Base-by-base conservation (phyloP, 1,284 basidiomycete genomes). In the Cryptococcus sp. region DNA sequence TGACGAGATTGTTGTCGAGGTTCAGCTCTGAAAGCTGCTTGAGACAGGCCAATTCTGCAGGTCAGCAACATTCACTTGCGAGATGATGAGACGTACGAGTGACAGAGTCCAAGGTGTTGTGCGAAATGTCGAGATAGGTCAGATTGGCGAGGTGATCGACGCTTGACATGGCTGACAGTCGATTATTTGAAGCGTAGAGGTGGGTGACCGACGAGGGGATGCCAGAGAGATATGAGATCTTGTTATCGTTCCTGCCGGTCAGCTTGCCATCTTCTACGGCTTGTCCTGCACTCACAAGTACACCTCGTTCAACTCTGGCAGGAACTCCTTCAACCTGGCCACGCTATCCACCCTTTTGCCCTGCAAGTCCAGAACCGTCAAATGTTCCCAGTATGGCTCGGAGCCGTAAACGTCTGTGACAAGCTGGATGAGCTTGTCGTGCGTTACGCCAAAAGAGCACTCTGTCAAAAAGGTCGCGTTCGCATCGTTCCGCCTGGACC, bases 351-450 rank as follows among this genome's bases (percentile, higher is more conserved):
- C 74, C 41, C 82, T 80, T 69, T 86, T 86, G 44, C 78, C 76
- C 33, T 84, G 84, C 59, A 98, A 75, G 67, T 97, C 84, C 57
- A 98, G 84, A 14, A 75, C 73, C 48, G 68, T 77, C 56, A 98
- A 74, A 40, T 82, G 77, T 59, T 97, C 91, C 94, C 94, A 98
- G 68, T 90, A 80, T 16, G 92, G 90, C 67, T 93, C 88, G 74
- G 91, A 97, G 1, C 93, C 91, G 67, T 93, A 86, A 12, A 93
- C 84, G 64, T 97, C 93, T 36, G 93, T 97, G 64, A 98, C 89
- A 54, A 90, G 82, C 70, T 90, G 82, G 2, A 98, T 85, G 2
- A 98, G 80, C 39, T 83, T 82, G 69, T 97, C 93, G 64, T 89
- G 87, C 9, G 91, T 82, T 25, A 97, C 83, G 18, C 82, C 88